Base-by-base conservation (phyloP, 1,284 basidiomycete species). In the Takashimella tepidaria region DNA sequence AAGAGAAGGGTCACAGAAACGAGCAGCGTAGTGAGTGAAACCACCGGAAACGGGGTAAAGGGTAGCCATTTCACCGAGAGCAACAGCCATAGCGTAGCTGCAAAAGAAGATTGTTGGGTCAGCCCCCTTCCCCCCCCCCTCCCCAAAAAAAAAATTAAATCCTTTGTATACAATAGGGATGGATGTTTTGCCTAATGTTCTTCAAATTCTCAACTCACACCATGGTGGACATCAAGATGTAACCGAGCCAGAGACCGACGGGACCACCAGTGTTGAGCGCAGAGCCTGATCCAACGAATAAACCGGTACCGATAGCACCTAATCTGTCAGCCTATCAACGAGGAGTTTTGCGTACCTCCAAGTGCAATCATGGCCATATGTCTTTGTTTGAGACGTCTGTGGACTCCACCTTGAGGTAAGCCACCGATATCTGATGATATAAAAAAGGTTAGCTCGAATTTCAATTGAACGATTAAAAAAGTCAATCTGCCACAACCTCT, bases 1-100 rank as follows among this genome's bases (percentile, higher is more conserved):
- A 12, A 81, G 61, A 11, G 77, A 74, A 6, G 79, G 77, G 56
- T 81, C 78, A 53, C 81, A 76, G 65, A 82, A 83, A 20, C 81
- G 77, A 16, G 68, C 57, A 10, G 69, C 66, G 47, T 73, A 74
- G 51, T 73, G 70, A 11, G 73, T 73, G 63, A 74, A 74, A 13
- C 64, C 70, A 24, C 74, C 74, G 1, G 72, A 53, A 20, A 73
- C 66, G 4, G 74, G 73, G 57, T 63, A 69, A 16, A 76, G 59
- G 16, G 77, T 72, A 6, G 75, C 75, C 73, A 79, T 76, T 60
- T 79, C 78, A 45, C 75, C 76, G 6, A 76, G 62, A 1, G 71
- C 70, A 3, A 74, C 69, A 71, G 75, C 74, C 64, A 74, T 70
- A 5, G 69, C 55, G 60, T 72, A 70, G 16, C 60, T 62, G 42